Percentiles rank a stretch among this genome's conserved stretches.
These are phyloP conservation scores for Epichloe baconii DNA, from an alignment of 2,329 filamentous ascomycete genomes.

Conservation along the genomic window DNA sequence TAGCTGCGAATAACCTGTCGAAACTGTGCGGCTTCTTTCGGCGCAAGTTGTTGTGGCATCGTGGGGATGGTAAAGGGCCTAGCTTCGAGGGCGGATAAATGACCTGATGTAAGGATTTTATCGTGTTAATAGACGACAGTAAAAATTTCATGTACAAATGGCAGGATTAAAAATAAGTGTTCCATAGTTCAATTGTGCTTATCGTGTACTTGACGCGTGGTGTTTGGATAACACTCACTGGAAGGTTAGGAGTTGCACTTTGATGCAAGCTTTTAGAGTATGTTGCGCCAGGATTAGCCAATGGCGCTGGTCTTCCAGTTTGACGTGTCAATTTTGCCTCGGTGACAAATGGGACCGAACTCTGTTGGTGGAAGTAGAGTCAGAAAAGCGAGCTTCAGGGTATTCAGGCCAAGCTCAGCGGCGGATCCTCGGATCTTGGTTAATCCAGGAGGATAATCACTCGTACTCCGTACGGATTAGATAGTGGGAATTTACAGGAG, in stretches of 20 bases:
- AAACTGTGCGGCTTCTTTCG: constrained; percentile 91
- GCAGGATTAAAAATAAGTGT: neutral
- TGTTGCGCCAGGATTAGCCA: neutral
- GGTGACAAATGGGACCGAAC: neutral
- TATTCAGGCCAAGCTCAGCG: neutral
- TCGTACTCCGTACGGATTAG: neutral
- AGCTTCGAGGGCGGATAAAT: neutral
- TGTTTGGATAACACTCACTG: neutral
- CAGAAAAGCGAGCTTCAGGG: neutral
- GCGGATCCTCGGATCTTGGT: constrained; percentile 12
- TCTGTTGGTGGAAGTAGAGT: neutral
- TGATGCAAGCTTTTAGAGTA: neutral
- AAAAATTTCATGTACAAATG: neutral
- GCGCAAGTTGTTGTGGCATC: constrained; percentile 62
- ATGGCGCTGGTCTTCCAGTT: neutral
- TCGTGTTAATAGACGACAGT: neutral
- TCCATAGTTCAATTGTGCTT: neutral
- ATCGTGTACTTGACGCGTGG: neutral
- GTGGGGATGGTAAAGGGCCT: constrained; percentile 8
- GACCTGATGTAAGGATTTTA: neutral
- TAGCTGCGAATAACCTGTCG: constrained; percentile 90
- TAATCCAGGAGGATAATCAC: constrained; percentile 4
- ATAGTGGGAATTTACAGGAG: neutral
- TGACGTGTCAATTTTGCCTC: neutral
- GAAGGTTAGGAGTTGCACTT: neutral